Conservation (phyloP, 257 asterid genomes). For the Gentiana macrophylla region DNA sequence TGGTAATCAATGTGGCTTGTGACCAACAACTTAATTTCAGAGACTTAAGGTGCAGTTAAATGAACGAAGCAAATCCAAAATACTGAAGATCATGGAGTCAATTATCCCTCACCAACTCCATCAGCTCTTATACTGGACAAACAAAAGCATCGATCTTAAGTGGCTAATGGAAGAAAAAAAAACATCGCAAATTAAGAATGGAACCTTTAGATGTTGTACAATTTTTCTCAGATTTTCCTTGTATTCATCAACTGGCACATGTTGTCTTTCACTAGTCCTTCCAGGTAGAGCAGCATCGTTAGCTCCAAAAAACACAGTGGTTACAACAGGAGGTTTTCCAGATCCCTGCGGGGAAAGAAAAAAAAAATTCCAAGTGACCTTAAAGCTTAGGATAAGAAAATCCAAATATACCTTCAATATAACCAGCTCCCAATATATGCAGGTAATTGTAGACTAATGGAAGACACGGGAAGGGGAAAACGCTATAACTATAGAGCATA, state of each 20-base stretch:
- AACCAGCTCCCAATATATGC: neutral
- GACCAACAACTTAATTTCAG: no score
- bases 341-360: conserved; percentile 30
- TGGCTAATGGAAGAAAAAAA: no score
- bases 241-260: conserved; percentile 78
- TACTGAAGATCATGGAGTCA: no score
- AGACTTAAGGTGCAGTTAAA: no score
- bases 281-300: conserved; percentile 76
- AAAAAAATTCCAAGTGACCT: neutral
- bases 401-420: neutral
- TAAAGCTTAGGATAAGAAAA: neutral
- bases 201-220: conserved; percentile 69
- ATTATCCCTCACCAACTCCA: no score
- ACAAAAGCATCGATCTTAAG: no score
- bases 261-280: conserved; percentile 73
- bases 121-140: no score
- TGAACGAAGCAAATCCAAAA: no score
- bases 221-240: conserved; percentile 62
- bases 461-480: no score
- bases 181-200: neutral
- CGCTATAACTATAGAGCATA: no score
- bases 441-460: no score
- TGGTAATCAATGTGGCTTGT: no score
- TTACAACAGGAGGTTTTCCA: conserved; percentile 48
- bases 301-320: conserved; percentile 82